Evolutionary conservation across 805 yeast genomes (phyloP), one percentile per base, ranked within the genome.

Genomic region (Ogataea trehaloabstinens): DNA sequence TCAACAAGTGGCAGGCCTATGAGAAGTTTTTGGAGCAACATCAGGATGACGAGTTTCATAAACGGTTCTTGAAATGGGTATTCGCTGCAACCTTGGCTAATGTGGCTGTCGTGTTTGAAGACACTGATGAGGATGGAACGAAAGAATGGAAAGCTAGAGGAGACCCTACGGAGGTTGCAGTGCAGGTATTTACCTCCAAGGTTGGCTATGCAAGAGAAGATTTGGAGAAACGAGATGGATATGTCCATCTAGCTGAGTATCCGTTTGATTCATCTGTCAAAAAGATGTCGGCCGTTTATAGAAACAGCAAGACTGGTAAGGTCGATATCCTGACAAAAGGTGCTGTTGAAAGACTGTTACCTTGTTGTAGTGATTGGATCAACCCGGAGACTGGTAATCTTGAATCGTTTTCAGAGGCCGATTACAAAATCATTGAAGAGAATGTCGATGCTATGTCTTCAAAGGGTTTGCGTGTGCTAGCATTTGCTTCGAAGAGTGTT

Each of bases 161-260:
- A 43, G 95, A 87, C 56, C 91, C 95, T 29, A 87, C 95, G 3
- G 95, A 87, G 64, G 80, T 84, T 53, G 95, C 95, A 3, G 82
- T 87, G 45, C 91, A 85, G 54, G 91, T 86, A 0, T 85, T 83
- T 55, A 74, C 81, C 17, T 64, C 79, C 10, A 74, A 89, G 52
- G 64, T 82, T 44, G 72, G 71, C 21, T 67, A 63, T 44, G 70
- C 73, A 17, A 71, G 85, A 51, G 65, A 66, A 11, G 49, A 49
- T 7, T 55, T 72, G 45, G 66, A 72, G 10, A 68, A 70, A 21
- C 73, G 65, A 2, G 61, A 56, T 5, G 35, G 50, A 13, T 69
- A 57, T 45, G 52, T 56, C n/a, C 80, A 77, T 49, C 39, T 79
- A 19, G 73, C 72, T 24, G 91, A 83, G 63, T 82, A 68, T 51